Base-by-base conservation (phyloP, 2,329 filamentous ascomycete species). In the Aplosporella prunicola region DNA sequence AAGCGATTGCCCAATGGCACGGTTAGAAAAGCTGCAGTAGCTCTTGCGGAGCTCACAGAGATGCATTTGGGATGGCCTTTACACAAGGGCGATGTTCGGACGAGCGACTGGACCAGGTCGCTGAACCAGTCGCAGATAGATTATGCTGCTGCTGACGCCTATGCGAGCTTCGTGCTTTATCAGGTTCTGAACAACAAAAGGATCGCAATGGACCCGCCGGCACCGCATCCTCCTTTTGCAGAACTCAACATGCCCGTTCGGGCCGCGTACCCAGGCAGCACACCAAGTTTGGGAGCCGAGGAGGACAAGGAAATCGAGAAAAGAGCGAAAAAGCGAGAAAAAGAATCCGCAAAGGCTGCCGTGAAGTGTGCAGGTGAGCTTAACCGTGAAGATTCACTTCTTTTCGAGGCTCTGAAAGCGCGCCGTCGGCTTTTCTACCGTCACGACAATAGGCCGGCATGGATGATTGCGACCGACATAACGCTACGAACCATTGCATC, bases 71-170 rank as follows among this genome's bases (percentile, higher is more conserved):
- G 74, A 5, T 64, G 93, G 28, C 86, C 87, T 2, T 57, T 95
- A 42, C 79, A 70, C 52, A 95, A 95, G 58, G 82, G 76, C 1
- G 62, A 72, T 27, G 82, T 93, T 2, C 73, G 88, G 13, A 69
- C 69, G 1, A 79, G 85, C 46, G 72, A 89, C 52, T 95, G 89
- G 88, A 75, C 75, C 18, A 62, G 66, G 41, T 51, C 64, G 1
- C 61, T 95, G 22, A 68, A 64, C 14, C 62, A 70, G 45, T 56
- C 72, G 8, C 88, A 95, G 53, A 71, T 84, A 13, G 58, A 72
- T 69, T 89, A 71, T 66, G 60, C 88, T n/a, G 86, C 86, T 2
- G 76, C 80, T 0, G 89, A 95, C 58, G 82, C 86, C 0, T 95
- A 94, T 53, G 86, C 86, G 22, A 80, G 81, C 3, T 60, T 88